phyloP scores from a whole-genome alignment of 2,329 filamentous ascomycete species.

The Cytospora piceicola region DNA sequence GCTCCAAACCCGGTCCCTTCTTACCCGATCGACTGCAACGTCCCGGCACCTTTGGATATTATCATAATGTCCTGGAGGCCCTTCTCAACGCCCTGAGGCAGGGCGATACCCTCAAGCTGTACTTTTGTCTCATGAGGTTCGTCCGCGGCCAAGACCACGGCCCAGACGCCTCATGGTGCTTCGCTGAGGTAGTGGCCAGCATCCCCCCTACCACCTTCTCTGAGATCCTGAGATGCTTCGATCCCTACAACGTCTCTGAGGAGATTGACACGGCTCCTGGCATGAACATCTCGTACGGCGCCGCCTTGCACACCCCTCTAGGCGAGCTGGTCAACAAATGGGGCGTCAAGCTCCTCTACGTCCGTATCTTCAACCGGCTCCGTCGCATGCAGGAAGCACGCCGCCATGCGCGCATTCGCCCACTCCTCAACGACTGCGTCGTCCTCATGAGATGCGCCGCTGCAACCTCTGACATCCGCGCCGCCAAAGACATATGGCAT shows the following conservation, averaged over 20 bases:
- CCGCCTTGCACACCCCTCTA: conserved; percentile 45
- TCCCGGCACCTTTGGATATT: conserved; percentile 2
- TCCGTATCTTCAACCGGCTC: conserved; percentile 27
- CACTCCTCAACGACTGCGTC: conserved; percentile 48
- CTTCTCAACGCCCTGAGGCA: conserved; percentile 25
- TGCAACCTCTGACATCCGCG: conserved; percentile 44
- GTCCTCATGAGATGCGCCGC: conserved; percentile 53
- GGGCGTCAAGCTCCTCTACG: conserved; percentile 50
- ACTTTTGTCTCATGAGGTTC: conserved; percentile 33
- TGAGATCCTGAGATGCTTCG: conserved; percentile 64
- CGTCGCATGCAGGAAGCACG: conserved; percentile 32
- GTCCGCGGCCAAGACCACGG: conserved; percentile 9
- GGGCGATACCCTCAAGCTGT: conserved; percentile 23
- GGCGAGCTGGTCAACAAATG: conserved; percentile 45
- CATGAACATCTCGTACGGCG: conserved; percentile 45
- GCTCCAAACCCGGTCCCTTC: conserved; percentile 2
- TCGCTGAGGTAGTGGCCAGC: conserved; percentile 37
- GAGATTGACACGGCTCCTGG: conserved; percentile 54
- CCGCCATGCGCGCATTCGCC: conserved; percentile 37
- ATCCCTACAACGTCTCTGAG: conserved; percentile 56
- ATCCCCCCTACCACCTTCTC: conserved; percentile 63
- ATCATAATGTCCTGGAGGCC: conserved; percentile 7
- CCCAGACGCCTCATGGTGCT: conserved; percentile 29
- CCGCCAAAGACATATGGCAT: conserved; percentile 40
- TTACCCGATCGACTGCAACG: not conserved